These are phyloP conservation scores for Cryptosporidium canis DNA, from an alignment of 169 alveolate genomes.

Conservation along the genomic window DNA sequence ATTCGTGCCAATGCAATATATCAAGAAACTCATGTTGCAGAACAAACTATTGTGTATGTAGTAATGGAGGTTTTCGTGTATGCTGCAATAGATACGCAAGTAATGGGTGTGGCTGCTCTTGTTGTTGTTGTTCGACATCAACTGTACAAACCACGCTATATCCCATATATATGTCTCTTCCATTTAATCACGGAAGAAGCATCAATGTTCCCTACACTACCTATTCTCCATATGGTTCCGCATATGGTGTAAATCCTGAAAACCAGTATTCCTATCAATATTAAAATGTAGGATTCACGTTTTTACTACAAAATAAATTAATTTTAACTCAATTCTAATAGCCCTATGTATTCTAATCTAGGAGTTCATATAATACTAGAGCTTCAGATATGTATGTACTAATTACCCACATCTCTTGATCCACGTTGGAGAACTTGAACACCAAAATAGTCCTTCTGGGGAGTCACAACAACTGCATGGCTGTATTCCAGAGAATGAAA, in stretches of 20 bases:
- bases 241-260: neutral
- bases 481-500: constrained; percentile 62
- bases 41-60: neutral
- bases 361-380: neutral
- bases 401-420: constrained; percentile 18
- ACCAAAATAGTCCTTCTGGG: constrained; percentile 63
- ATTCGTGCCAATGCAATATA: neutral
- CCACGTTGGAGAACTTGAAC: constrained; percentile 67
- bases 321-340: neutral
- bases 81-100: neutral
- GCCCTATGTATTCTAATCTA: neutral
- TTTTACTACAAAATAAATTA: neutral
- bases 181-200: constrained; percentile 53
- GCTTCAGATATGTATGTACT: neutral
- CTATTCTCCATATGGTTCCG: neutral
- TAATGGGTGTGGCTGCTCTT: neutral
- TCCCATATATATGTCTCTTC: constrained; percentile 62
- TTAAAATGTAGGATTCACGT: neutral
- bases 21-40: neutral
- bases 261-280: constrained; percentile 5
- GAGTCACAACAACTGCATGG: constrained; percentile 55
- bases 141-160: constrained; percentile 64
- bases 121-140: constrained; percentile 66
- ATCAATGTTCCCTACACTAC: constrained; percentile 56
- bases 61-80: neutral